Conservation (phyloP, 106 monocot genomes). For the Dendrobium chrysotoxum region DNA sequence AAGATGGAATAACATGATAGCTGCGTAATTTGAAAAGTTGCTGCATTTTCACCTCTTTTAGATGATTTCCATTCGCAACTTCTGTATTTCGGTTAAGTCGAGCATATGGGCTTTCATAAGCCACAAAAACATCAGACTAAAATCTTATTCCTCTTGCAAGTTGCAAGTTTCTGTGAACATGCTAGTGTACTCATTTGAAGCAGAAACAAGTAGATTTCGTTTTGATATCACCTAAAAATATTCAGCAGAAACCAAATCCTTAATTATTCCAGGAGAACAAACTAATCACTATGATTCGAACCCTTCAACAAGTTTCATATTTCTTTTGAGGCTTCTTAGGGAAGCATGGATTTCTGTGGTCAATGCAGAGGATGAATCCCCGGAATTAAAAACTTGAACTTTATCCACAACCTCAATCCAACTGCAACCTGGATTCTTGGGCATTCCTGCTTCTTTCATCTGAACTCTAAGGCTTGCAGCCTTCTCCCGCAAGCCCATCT, state of each 20-base stretch:
- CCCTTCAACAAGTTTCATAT: constrained; percentile 23
- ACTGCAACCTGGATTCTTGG: constrained; percentile 54
- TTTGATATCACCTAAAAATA: not conserved
- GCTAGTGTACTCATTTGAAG: not conserved
- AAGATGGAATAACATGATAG: too few species aligned
- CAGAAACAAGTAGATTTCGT: not conserved
- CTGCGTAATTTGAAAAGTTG: not conserved
- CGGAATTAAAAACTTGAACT: constrained; percentile 42
- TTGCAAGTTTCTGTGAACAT: not conserved
- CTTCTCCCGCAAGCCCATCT: constrained; percentile 33
- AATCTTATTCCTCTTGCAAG: not conserved
- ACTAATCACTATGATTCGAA: constrained; percentile 4
- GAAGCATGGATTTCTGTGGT: constrained; percentile 14
- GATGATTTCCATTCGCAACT: too few species aligned
- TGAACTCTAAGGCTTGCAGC: constrained; percentile 21
- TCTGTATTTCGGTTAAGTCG: too few species aligned
- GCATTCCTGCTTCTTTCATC: constrained; percentile 33
- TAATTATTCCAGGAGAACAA: not conserved
- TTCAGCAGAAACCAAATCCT: not conserved
- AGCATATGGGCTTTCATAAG: too few species aligned
- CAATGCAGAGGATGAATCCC: constrained; percentile 23
- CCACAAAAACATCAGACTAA: not conserved
- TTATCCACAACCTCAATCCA: constrained; percentile 39
- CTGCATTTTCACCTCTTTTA: not conserved
- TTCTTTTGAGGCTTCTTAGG: constrained; percentile 20